phyloP scores from a whole-genome alignment of 73 alveolate genomes.

The Paramecium sonneborni region DNA sequence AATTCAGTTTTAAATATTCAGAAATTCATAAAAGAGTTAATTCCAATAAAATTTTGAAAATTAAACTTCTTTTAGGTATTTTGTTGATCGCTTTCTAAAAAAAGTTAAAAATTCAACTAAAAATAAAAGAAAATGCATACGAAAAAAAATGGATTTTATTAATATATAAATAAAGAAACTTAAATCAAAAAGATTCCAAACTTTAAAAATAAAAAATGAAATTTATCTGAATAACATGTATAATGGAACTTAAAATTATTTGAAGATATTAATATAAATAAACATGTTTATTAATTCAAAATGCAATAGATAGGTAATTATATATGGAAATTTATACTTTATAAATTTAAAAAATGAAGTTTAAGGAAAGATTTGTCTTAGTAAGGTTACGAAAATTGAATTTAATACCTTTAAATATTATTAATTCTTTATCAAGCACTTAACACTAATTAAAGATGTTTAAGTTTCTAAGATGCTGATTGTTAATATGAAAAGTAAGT shows the following conservation, averaged over 20 bases:
- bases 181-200: too few species aligned
- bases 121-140: not conserved
- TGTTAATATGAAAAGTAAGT: slow-evolving; percentile 4
- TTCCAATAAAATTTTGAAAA: not conserved
- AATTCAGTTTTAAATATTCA: not conserved
- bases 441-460: slow-evolving; percentile 12
- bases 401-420: not conserved
- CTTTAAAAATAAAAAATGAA: too few species aligned
- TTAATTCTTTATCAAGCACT: not conserved
- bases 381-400: slow-evolving; percentile 22
- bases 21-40: not conserved
- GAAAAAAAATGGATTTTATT: slow-evolving; percentile 11
- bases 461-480: slow-evolving; percentile 45
- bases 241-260: slow-evolving; percentile 43
- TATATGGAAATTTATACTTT: not conserved
- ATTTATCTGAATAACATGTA: not conserved
- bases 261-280: not conserved
- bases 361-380: not conserved
- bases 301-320: not conserved
- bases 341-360: not conserved
- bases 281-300: not conserved
- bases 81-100: not conserved
- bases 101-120: not conserved
- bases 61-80: not conserved
- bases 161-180: too few species aligned